These are phyloP conservation scores for Purpureocillium takamizusanense DNA, from an alignment of 2,329 filamentous ascomycete species.

Conservation along the genomic window DNA sequence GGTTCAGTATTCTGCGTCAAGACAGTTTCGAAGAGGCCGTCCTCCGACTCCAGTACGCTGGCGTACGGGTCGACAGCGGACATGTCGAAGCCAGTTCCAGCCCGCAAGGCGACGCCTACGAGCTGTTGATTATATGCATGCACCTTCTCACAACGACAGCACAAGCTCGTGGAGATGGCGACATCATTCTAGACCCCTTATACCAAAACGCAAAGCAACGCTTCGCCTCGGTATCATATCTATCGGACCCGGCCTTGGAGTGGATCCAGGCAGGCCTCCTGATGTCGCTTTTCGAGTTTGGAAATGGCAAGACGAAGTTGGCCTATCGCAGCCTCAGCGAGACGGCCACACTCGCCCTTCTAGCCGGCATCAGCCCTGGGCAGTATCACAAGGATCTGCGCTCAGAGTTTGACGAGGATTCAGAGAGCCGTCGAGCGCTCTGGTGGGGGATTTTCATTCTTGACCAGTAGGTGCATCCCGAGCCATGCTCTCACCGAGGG, in stretches of 20 bases:
- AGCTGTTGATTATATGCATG: too few relatives aligned
- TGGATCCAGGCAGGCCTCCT: neutral
- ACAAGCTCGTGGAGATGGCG: too few relatives aligned
- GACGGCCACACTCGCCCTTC: neutral
- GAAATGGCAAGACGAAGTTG: neutral
- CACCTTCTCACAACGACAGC: too few relatives aligned
- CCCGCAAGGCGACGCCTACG: too few relatives aligned
- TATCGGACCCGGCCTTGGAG: neutral
- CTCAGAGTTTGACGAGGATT: neutral
- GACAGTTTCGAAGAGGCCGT: neutral
- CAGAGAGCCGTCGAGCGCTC: neutral
- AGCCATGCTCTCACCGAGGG: too few relatives aligned
- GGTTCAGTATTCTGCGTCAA: neutral
- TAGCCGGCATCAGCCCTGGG: neutral
- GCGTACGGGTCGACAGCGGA: too few relatives aligned
- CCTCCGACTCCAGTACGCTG: neutral
- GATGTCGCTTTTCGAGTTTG: neutral
- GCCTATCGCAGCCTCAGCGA: neutral
- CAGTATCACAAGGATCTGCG: neutral
- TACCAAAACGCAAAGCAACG: neutral
- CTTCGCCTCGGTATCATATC: neutral
- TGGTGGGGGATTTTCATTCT: constrained; percentile 1
- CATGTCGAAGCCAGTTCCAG: too few relatives aligned
- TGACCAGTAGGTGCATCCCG: constrained; percentile 1
- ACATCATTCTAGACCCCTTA: neutral